phyloP scores from a whole-genome alignment of 768 basidiomycete genomes.

The Cyclocybe aegerita region DNA sequence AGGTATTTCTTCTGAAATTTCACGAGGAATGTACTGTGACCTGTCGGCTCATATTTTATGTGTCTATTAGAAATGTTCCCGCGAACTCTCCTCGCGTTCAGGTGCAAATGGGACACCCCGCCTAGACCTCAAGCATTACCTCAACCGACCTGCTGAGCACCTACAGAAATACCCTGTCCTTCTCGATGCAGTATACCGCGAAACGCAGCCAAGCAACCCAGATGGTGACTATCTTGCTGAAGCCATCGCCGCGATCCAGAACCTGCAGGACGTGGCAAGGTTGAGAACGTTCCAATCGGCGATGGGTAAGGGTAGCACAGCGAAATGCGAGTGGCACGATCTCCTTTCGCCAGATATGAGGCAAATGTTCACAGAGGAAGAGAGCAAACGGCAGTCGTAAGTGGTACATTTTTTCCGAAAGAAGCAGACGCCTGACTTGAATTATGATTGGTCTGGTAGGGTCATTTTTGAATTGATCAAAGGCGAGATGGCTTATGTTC shows the following conservation, averaged over 20 bases:
- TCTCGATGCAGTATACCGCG: slow-evolving; percentile 82
- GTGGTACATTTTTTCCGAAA: slow-evolving; percentile 23
- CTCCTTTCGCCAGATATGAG: slow-evolving; percentile 67
- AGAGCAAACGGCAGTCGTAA: slow-evolving; percentile 84
- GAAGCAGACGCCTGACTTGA: too few species aligned
- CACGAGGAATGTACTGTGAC: background rate
- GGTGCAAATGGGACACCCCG: slow-evolving; percentile 33
- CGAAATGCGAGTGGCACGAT: slow-evolving; percentile 89
- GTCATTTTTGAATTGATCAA: slow-evolving; percentile 95
- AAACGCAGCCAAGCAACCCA: slow-evolving; percentile 78
- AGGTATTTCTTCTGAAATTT: slow-evolving; percentile 48
- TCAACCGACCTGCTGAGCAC: slow-evolving; percentile 79
- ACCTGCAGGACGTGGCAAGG: slow-evolving; percentile 77
- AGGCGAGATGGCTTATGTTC: slow-evolving; percentile 96
- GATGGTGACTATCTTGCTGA: slow-evolving; percentile 80
- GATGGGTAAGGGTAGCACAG: slow-evolving; percentile 78
- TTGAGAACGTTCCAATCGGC: slow-evolving; percentile 88
- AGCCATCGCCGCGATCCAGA: slow-evolving; percentile 80
- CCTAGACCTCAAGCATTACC: slow-evolving; percentile 74
- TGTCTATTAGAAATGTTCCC: slow-evolving; percentile 40
- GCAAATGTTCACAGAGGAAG: slow-evolving; percentile 63
- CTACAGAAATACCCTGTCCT: slow-evolving; percentile 86
- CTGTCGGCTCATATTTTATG: background rate
- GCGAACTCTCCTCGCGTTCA: slow-evolving; percentile 37
- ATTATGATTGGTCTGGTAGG: slow-evolving; percentile 33